phyloP scores from a whole-genome alignment of 2,329 filamentous ascomycete species.

The Pseudogymnoascus sp. region DNA sequence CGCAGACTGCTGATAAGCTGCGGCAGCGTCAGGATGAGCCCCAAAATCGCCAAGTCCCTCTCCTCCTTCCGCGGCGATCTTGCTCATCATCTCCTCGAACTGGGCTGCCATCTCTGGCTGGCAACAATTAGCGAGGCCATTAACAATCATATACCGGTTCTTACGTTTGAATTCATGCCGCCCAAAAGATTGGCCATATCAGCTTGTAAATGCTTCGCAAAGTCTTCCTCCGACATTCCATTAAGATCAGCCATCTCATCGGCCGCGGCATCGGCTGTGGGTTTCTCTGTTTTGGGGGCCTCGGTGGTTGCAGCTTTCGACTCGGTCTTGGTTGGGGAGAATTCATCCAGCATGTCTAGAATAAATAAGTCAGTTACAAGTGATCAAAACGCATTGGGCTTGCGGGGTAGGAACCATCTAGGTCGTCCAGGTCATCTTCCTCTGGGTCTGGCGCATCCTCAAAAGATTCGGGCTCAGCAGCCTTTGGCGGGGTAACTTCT shows the following conservation, averaged over 20 bases:
- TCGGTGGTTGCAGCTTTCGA: conserved; percentile 32
- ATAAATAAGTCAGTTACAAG: neutral
- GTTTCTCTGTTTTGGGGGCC: conserved; percentile 20
- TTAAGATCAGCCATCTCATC: conserved; percentile 27
- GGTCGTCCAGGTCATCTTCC: conserved; percentile 82
- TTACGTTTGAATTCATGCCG: conserved; percentile 54
- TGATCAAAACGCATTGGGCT: neutral
- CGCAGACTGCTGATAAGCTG: conserved; percentile 19
- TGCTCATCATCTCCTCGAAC: conserved; percentile 69
- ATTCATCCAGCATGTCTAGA: conserved; percentile 85
- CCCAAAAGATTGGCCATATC: conserved; percentile 81
- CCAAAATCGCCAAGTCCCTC: conserved; percentile 31
- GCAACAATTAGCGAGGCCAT: neutral
- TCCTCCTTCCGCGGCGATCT: conserved; percentile 46
- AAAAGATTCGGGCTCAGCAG: neutral
- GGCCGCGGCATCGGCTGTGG: conserved; percentile 9
- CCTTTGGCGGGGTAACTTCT: neutral
- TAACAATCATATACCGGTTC: conserved; percentile 16
- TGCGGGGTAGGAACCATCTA: conserved; percentile 58
- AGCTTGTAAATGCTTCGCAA: conserved; percentile 77
- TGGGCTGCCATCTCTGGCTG: conserved; percentile 67
- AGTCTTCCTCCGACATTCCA: conserved; percentile 61
- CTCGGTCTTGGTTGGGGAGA: conserved; percentile 57
- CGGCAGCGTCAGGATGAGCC: conserved; percentile 16
- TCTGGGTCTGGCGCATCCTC: conserved; percentile 77